Evolutionary conservation across 1,284 basidiomycete genomes (phyloP).

Genomic region (Salmacisia buchloeana): DNA sequence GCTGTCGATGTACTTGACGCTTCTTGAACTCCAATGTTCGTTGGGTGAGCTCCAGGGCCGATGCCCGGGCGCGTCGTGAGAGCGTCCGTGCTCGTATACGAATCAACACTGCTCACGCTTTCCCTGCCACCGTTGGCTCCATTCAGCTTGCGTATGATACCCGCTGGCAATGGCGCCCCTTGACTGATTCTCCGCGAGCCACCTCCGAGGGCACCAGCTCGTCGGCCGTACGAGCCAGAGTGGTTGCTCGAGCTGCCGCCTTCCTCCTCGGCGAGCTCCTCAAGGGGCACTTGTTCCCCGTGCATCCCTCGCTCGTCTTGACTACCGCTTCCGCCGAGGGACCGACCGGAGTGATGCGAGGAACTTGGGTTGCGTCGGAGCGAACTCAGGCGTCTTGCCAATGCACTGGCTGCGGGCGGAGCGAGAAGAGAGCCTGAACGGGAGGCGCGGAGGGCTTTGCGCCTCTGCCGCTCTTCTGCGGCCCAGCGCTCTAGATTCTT

Average conservation of each 20-base stretch:
- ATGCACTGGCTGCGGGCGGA: neutral
- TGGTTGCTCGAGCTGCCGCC: neutral
- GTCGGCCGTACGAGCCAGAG: neutral
- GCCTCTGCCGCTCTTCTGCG: slow-evolving; percentile 28
- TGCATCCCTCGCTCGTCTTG: too few relatives aligned
- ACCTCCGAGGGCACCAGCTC: neutral
- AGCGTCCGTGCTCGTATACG: neutral
- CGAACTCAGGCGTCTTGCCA: slow-evolving; percentile 1
- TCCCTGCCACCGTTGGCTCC: too few relatives aligned
- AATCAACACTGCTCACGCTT: slow-evolving; percentile 4
- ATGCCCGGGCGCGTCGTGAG: neutral
- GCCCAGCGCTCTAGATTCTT: slow-evolving; percentile 38
- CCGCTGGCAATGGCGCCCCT: neutral
- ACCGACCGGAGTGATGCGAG: too few relatives aligned
- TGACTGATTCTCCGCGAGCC: neutral
- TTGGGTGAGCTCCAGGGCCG: neutral
- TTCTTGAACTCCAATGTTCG: neutral
- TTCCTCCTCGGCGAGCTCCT: neutral
- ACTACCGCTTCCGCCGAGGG: too few relatives aligned
- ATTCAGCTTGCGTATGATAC: neutral
- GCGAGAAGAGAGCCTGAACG: slow-evolving; percentile 6
- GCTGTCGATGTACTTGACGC: neutral
- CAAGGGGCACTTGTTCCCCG: neutral
- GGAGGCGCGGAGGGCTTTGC: slow-evolving; percentile 33
- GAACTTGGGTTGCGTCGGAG: slow-evolving; percentile 1